These are phyloP conservation scores for Acanthamoeba culbertsoni DNA, from an alignment of 208 protist species.

Conservation along the genomic window DNA sequence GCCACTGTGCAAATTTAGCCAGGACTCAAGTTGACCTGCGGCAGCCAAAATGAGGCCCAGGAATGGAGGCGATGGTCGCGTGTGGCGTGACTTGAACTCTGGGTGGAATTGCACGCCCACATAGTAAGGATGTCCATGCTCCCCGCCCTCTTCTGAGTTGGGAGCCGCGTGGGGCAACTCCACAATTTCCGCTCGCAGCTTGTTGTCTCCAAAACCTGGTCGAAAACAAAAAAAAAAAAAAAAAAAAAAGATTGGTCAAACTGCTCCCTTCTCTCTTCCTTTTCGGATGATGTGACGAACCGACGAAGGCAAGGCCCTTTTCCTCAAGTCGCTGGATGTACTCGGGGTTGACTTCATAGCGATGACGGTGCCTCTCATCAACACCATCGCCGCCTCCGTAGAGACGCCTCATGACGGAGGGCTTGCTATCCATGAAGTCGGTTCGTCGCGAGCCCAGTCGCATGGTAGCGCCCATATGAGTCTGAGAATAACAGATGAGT, in stretches of 20 bases:
- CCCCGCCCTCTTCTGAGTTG: neutral
- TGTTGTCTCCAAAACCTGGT: slow-evolving; percentile 84
- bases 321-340: slow-evolving; percentile 90
- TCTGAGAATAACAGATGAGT: neutral
- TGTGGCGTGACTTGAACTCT: slow-evolving; percentile 95
- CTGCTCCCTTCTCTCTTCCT: too few relatives aligned
- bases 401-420: slow-evolving; percentile 35
- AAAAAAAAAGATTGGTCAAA: too few relatives aligned
- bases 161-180: slow-evolving; percentile 74
- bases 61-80: slow-evolving; percentile 95
- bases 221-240: neutral
- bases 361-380: slow-evolving; percentile 96
- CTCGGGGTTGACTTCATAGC: slow-evolving; percentile 97
- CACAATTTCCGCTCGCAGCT: slow-evolving; percentile 89
- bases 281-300: slow-evolving; percentile 50
- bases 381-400: neutral
- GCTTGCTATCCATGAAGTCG: neutral
- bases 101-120: slow-evolving; percentile 98
- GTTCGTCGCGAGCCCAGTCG: slow-evolving; percentile 89
- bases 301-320: slow-evolving; percentile 91
- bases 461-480: slow-evolving; percentile 98
- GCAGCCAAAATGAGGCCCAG: slow-evolving; percentile 94
- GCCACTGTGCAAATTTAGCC: neutral
- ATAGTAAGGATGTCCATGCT: slow-evolving; percentile 81
- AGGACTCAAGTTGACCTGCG: slow-evolving; percentile 20